Conservation (phyloP, 73 alveolate species). For the Paramecium tetraurelia region DNA sequence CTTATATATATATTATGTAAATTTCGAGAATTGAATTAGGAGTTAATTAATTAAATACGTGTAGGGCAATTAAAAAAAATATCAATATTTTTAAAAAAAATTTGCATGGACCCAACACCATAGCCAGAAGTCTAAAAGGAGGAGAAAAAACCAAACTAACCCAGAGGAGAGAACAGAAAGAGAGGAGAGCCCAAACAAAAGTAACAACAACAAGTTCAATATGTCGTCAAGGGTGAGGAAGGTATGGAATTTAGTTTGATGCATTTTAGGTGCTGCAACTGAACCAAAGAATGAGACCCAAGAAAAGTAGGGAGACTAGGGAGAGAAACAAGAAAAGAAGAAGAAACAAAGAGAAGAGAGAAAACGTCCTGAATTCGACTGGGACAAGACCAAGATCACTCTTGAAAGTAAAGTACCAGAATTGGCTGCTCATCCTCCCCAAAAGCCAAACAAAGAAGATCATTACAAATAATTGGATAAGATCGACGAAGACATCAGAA, state of each 20-base stretch:
- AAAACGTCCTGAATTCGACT: constrained; percentile 24
- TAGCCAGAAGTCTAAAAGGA: constrained; percentile 10
- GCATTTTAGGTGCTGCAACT: not conserved
- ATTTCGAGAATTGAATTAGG: not conserved
- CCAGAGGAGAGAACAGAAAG: constrained; percentile 7
- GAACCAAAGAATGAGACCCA: not conserved
- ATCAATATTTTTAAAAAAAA: not conserved
- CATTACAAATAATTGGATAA: not conserved
- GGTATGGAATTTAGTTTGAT: not conserved
- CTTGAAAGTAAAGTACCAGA: not conserved
- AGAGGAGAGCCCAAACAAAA: not conserved
- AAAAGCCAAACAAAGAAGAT: constrained; percentile 7
- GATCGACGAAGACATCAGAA: constrained; percentile 27
- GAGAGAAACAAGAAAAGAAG: not conserved
- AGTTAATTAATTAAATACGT: not conserved
- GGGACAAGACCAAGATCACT: constrained; percentile 40
- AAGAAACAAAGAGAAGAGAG: not conserved
- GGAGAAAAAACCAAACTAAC: not conserved
- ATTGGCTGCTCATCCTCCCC: not conserved
- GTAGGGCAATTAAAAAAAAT: constrained; percentile 16
- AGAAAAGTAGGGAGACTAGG: not conserved
- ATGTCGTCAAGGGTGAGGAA: constrained; percentile 14
- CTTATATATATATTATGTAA: not conserved
- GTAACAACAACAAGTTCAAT: constrained; percentile 3
- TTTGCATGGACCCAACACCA: constrained; percentile 30